Conservation (phyloP, 768 basidiomycete genomes). For the Suillus clintonianus region DNA sequence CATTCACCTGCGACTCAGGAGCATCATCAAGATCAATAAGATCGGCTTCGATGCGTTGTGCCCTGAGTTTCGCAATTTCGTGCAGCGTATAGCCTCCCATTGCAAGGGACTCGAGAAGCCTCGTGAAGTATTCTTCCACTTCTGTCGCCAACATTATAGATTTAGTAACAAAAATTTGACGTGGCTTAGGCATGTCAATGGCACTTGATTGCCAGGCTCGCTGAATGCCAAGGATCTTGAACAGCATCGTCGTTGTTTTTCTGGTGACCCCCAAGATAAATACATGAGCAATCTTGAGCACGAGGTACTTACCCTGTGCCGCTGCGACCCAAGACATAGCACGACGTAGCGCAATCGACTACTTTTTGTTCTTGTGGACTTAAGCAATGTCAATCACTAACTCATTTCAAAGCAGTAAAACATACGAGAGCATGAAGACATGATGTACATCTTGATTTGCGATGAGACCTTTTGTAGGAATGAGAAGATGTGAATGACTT, state of each 20-base stretch:
- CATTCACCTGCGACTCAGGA: conserved; percentile 23
- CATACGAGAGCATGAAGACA: conserved; percentile 27
- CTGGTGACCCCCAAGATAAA: conserved; percentile 30
- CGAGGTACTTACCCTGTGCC: conserved; percentile 61
- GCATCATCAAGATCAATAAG: conserved; percentile 38
- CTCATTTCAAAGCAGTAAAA: not conserved
- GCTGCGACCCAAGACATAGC: conserved; percentile 69
- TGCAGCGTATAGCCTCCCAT: conserved; percentile 36
- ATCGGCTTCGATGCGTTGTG: conserved; percentile 25
- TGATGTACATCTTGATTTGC: conserved; percentile 24
- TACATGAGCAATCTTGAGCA: not conserved
- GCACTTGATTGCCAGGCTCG: conserved; percentile 45
- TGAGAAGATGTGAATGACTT: not conserved
- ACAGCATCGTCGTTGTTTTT: conserved; percentile 77
- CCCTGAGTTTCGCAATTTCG: conserved; percentile 37
- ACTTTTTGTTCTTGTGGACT: conserved; percentile 54
- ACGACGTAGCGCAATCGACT: conserved; percentile 59
- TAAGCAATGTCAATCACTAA: conserved; percentile 11
- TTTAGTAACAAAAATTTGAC: conserved; percentile 75
- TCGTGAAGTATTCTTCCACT: conserved; percentile 64
- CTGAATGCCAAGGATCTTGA: conserved; percentile 73
- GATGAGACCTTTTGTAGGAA: conserved; percentile 19
- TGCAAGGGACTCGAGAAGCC: conserved; percentile 48
- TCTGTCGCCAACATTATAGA: conserved; percentile 63
- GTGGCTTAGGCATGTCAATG: conserved; percentile 44